Percentiles rank a stretch among this genome's conserved stretches.
phyloP scores from a whole-genome alignment of 495 filamentous ascomycete genomes.

The Penicillium pulvis region DNA sequence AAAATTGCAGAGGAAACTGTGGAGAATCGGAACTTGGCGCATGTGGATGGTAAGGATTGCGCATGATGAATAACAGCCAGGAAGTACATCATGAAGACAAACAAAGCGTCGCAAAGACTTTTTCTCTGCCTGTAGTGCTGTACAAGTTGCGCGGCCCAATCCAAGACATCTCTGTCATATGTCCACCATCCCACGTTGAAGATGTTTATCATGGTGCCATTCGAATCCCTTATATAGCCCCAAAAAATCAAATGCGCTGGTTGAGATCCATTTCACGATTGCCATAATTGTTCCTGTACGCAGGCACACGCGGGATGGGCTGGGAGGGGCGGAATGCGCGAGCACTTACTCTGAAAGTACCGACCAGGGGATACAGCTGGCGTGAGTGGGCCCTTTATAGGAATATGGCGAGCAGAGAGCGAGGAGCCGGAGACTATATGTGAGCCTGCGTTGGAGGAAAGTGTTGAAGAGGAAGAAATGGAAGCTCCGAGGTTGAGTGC shows the following conservation, averaged over 20 bases:
- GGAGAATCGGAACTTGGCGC: conserved; percentile 1
- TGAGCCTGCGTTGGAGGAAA: not conserved
- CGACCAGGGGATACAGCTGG: not conserved
- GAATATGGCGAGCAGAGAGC: not conserved
- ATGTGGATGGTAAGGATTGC: not conserved
- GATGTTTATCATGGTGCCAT: not conserved
- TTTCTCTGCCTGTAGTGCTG: not conserved
- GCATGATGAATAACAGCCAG: not conserved
- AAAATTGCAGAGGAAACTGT: not conserved
- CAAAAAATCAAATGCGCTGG: conserved; percentile 3
- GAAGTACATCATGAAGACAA: not conserved
- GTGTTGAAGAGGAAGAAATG: conserved; percentile 10
- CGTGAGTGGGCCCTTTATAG: not conserved
- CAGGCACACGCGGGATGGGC: conserved; percentile 1
- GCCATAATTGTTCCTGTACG: not conserved
- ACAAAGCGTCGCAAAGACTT: not conserved
- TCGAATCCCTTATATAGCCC: not conserved
- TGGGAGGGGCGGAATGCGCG: conserved; percentile 19
- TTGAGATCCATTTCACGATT: conserved; percentile 14
- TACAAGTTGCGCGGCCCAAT: not conserved
- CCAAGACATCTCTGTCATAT: not conserved
- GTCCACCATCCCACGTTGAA: not conserved
- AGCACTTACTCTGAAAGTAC: conserved; percentile 23
- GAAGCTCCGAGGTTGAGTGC: conserved; percentile 29
- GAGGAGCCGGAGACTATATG: conserved; percentile 2